Base-by-base conservation (phyloP, 1,284 basidiomycete species). In the Apiotrichum mycotoxinovorans region DNA sequence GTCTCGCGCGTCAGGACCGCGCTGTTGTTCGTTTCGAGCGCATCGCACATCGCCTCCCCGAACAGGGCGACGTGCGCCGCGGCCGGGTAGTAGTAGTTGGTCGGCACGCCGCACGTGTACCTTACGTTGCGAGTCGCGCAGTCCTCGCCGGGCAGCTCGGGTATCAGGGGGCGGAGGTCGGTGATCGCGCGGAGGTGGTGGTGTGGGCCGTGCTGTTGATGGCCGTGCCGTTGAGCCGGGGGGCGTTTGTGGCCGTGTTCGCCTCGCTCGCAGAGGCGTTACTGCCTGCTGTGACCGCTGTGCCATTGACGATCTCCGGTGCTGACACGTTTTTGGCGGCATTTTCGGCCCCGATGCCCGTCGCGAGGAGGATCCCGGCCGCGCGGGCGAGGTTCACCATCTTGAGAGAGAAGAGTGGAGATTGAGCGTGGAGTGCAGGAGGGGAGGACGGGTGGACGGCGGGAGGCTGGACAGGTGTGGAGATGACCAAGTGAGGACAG, bases 191-290 rank as follows among this genome's bases (percentile, higher is more conserved):
- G 30, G 30, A 7, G 35, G 4, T 18, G 35, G 35, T 37, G 14
- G 35, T 14, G 35, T 15, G 7, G 35, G 14, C 17, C n/a, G n/a
- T n/a, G 14, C 17, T 37, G 35, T 37, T 15, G 35, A 15, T 14
- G 9, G 35, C 35, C 35, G 35, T 37, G 35, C 14, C 35, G 14
- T 37, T 37, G 8, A 37, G 33, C 15, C 9, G 9, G 33, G 33
- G 33, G 81, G 85, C 5, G 61, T 30, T 30, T 12, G 30, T 30
- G 5, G 30, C 12, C 30, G 30, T 12, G 30, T 30, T 30, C 30
- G 5, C 7, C 30, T 7, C 30, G 30, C 30, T 30, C 30, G 30
- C n/a, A n/a, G n/a, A n/a, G n/a, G n/a, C n/a, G n/a, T n/a, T n/a
- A n/a, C n/a, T n/a, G n/a, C n/a, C n/a, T n/a, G n/a, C n/a, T n/a